Percentiles rank a stretch among this genome's conserved stretches.
phyloP scores from a whole-genome alignment of 352 stramenopile genomes.

The Phytophthora parvispora region DNA sequence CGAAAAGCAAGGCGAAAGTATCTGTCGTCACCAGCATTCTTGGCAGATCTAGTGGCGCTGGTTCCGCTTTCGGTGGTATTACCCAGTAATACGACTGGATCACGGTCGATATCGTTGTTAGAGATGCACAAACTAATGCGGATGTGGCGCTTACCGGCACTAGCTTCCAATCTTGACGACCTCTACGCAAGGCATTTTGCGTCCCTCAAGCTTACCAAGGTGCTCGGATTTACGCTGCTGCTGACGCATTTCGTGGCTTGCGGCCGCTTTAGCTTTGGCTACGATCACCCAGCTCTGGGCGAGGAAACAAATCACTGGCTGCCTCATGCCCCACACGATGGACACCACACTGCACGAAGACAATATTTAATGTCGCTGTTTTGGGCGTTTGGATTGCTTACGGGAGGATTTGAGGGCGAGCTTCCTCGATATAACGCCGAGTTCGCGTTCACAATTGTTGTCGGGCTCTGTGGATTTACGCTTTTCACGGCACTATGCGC shows the following conservation, averaged over 20 bases:
- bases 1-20: conserved; percentile 72
- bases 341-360: conserved; percentile 9
- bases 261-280: conserved; percentile 59
- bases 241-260: conserved; percentile 70
- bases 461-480: conserved; percentile 67
- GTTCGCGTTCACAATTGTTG: conserved; percentile 73
- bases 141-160: conserved; percentile 52
- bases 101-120: conserved; percentile 34
- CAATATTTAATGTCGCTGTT: conserved; percentile 74
- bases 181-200: conserved; percentile 74
- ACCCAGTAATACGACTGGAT: conserved; percentile 5
- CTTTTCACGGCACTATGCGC: conserved; percentile 78
- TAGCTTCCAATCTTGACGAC: conserved; percentile 71
- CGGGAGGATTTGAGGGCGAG: conserved; percentile 68
- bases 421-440: conserved; percentile 55
- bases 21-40: conserved; percentile 59
- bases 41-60: conserved; percentile 59
- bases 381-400: conserved; percentile 74
- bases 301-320: conserved; percentile 61
- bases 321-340: conserved; percentile 29
- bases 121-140: conserved; percentile 73
- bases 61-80: conserved; percentile 58
- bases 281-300: conserved; percentile 26
- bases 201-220: conserved; percentile 65
- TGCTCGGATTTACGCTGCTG: conserved; percentile 57